Conservation (phyloP, 2,329 filamentous ascomycete genomes). For the Keithomyces neogunnii region DNA sequence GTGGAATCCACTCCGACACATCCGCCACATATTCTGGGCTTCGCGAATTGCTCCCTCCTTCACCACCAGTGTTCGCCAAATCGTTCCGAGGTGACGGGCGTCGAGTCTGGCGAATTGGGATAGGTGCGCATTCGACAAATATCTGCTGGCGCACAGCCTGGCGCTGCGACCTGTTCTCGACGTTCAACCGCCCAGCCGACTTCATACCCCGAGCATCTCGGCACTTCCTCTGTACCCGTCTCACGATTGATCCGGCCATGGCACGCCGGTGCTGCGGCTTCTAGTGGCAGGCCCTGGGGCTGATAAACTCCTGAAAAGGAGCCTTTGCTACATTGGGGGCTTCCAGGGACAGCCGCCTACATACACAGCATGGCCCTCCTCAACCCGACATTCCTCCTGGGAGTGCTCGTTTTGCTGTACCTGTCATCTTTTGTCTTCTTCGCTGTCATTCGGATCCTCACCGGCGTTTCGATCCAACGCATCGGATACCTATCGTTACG, state of each 20-base stretch:
- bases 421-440: slow-evolving; percentile 89
- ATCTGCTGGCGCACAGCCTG: neutral
- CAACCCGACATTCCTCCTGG: slow-evolving; percentile 76
- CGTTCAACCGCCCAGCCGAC: neutral
- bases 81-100: neutral
- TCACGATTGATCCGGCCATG: slow-evolving; percentile 1
- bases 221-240: neutral
- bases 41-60: neutral
- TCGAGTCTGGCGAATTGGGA: neutral
- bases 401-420: slow-evolving; percentile 77
- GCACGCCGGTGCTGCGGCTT: slow-evolving; percentile 1
- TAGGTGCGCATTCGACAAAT: neutral
- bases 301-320: neutral
- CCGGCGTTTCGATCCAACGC: slow-evolving; percentile 90
- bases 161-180: neutral
- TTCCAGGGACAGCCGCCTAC: neutral
- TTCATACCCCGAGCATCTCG: neutral
- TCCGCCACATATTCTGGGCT: neutral
- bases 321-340: neutral
- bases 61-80: neutral
- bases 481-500: slow-evolving; percentile 88
- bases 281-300: slow-evolving; percentile 2
- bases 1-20: neutral
- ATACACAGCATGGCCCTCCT: slow-evolving; percentile 49
- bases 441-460: slow-evolving; percentile 83